phyloP scores from a whole-genome alignment of 2,329 filamentous ascomycete genomes.

The Penicillium brevicompactum region DNA sequence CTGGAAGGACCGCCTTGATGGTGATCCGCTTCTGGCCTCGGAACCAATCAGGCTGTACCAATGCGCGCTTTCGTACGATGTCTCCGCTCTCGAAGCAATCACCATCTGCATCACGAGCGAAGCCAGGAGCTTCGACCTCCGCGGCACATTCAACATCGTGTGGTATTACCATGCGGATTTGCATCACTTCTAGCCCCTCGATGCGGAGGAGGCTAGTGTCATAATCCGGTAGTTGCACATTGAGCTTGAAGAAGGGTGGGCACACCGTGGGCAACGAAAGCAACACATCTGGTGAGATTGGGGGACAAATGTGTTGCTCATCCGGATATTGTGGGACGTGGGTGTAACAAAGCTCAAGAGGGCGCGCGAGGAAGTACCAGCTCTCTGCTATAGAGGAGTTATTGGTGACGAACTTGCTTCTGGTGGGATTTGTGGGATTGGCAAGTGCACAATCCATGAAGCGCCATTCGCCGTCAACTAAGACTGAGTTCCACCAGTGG shows the following conservation, averaged over 20 bases:
- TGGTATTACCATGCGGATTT: constrained; percentile 84
- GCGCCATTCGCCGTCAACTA: constrained; percentile 93
- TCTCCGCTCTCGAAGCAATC: constrained; percentile 94
- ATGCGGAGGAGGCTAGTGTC: constrained; percentile 84
- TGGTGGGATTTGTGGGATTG: constrained; percentile 83
- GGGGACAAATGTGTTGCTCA: constrained; percentile 91
- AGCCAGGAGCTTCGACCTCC: constrained; percentile 84
- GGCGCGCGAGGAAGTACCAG: constrained; percentile 93
- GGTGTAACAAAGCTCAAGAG: constrained; percentile 90
- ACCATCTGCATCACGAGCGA: constrained; percentile 80
- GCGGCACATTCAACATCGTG: constrained; percentile 88
- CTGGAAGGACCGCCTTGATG: constrained; percentile 86
- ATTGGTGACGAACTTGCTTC: constrained; percentile 74
- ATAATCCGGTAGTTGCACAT: constrained; percentile 79
- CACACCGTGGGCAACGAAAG: constrained; percentile 84
- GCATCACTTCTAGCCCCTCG: constrained; percentile 90
- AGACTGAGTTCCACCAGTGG: constrained; percentile 96
- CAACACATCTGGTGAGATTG: constrained; percentile 81
- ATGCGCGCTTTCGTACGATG: constrained; percentile 76
- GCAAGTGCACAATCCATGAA: constrained; percentile 94
- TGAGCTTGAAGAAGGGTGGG: constrained; percentile 83
- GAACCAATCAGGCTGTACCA: constrained; percentile 91
- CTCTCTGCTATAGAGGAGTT: constrained; percentile 72
- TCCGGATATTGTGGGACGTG: constrained; percentile 85
- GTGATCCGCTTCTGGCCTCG: constrained; percentile 86